Evolutionary conservation across 192 early-diverging fungal genomes (phyloP).

Genomic region (Chytriomyces sp.): DNA sequence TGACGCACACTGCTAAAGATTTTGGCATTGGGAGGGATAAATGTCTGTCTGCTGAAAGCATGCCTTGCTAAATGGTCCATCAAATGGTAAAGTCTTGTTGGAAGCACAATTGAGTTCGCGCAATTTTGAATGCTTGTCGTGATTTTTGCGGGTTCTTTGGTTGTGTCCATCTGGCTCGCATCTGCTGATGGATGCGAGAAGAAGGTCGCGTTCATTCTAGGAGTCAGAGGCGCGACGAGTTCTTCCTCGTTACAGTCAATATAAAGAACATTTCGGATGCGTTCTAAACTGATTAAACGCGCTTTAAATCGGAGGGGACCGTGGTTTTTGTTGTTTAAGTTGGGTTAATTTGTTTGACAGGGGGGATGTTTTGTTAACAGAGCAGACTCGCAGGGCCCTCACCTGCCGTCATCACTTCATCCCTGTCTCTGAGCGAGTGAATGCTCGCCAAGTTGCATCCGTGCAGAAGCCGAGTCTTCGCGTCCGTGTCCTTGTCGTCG

Average conservation of each 20-base stretch:
- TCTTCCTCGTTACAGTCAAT: constrained; percentile 29
- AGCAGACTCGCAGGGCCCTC: not conserved
- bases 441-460: constrained; percentile 2
- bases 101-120: not conserved
- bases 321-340: not conserved
- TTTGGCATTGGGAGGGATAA: constrained; percentile 9
- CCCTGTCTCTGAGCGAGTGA: not conserved
- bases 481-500: not conserved
- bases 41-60: constrained; percentile 11
- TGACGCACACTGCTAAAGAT: not conserved
- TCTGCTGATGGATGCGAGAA: not conserved
- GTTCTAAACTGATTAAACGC: constrained; percentile 21
- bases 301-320: not conserved
- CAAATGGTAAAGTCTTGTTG: constrained; percentile 21
- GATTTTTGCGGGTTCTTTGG: constrained; percentile 16
- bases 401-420: constrained; percentile 19
- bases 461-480: constrained; percentile 3
- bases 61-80: constrained; percentile 4
- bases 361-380: no score
- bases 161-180: constrained; percentile 16
- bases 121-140: not conserved
- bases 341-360: not conserved
- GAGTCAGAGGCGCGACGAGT: constrained; percentile 14
- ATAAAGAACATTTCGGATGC: constrained; percentile 20
- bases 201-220: not conserved